Evolutionary conservation across 1,284 basidiomycete species (phyloP).

Genomic region (Rhodotorula sp.): DNA sequence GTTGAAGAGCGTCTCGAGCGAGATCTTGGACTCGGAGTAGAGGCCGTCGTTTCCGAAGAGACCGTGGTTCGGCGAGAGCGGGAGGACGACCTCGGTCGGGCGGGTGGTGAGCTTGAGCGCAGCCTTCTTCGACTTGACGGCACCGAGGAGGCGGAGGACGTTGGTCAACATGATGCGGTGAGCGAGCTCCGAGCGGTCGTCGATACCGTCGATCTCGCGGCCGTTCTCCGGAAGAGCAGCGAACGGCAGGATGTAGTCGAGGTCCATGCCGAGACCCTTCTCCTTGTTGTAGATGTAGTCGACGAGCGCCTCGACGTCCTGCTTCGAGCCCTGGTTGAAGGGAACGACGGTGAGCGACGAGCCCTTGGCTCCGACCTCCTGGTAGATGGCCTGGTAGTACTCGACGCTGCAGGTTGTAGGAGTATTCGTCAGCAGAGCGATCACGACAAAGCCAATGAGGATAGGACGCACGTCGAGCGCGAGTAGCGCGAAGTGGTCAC

Average conservation of each 20-base stretch:
- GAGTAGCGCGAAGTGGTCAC: conserved; percentile 81
- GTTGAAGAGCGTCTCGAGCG: conserved; percentile 95
- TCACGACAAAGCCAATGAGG: conserved; percentile 1
- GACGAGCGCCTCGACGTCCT: conserved; percentile 93
- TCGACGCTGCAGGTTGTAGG: conserved; percentile 69
- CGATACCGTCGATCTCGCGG: conserved; percentile 92
- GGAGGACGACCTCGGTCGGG: conserved; percentile 95
- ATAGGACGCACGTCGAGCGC: conserved; percentile 33
- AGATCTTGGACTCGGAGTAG: conserved; percentile 98
- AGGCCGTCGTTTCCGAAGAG: conserved; percentile 96
- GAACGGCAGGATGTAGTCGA: conserved; percentile 97
- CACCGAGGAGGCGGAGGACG: conserved; percentile 88
- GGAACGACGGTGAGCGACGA: conserved; percentile 95
- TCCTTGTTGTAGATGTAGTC: conserved; percentile 93
- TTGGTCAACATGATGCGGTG: conserved; percentile 76
- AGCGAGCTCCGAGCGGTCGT: conserved; percentile 95
- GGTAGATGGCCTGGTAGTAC: conserved; percentile 98
- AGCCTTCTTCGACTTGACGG: conserved; percentile 97
- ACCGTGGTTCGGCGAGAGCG: conserved; percentile 96
- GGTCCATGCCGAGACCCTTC: conserved; percentile 63
- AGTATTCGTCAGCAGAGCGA: conserved; percentile 1
- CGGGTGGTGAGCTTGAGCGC: conserved; percentile 93
- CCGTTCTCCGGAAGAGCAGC: conserved; percentile 98
- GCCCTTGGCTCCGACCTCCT: conserved; percentile 88
- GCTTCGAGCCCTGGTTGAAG: conserved; percentile 97